Percentiles rank a stretch among this genome's conserved stretches.
Conservation (phyloP, 805 yeast genomes). For the Ogataea neopini region DNA sequence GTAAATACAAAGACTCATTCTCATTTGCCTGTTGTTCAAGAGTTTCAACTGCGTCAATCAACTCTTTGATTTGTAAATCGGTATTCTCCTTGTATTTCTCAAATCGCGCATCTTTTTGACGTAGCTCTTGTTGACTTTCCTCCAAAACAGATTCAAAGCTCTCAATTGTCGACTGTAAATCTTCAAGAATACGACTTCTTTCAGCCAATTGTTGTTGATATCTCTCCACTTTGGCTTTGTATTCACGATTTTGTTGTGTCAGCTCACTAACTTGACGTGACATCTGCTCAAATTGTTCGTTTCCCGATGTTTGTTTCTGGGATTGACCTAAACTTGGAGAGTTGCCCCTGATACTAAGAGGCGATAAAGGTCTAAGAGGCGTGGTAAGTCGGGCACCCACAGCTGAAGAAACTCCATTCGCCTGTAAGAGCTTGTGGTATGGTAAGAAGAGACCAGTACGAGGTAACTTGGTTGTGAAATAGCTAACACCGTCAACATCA, state of each 20-base stretch:
- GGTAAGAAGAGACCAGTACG: conserved; percentile 77
- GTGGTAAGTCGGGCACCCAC: conserved; percentile 3
- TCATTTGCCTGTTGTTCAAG: conserved; percentile 57
- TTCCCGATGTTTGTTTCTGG: conserved; percentile 13
- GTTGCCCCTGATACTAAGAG: conserved; percentile 8
- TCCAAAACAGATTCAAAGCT: conserved; percentile 50
- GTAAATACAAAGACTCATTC: conserved; percentile 48
- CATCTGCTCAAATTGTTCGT: conserved; percentile 4
- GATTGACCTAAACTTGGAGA: conserved; percentile 15
- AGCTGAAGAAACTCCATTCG: conserved; percentile 15
- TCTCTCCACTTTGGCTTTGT: conserved; percentile 16
- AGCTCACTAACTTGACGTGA: conserved; percentile 9
- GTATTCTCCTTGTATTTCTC: conserved; percentile 47
- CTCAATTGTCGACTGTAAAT: conserved; percentile 47
- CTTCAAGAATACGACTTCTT: conserved; percentile 47
- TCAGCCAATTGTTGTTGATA: conserved; percentile 40
- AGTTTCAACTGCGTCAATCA: conserved; percentile 57
- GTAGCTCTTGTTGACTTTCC: conserved; percentile 45
- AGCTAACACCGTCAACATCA: conserved; percentile 66
- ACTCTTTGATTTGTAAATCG: conserved; percentile 57
- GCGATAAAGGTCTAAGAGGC: conserved; percentile 16
- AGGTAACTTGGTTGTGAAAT: conserved; percentile 65
- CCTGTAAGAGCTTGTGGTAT: conserved; percentile 41
- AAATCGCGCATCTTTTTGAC: conserved; percentile 47
- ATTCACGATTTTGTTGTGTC: conserved; percentile 12